Base-by-base conservation (phyloP, 192 early-diverging fungal species). In the Coemansia sp. region DNA sequence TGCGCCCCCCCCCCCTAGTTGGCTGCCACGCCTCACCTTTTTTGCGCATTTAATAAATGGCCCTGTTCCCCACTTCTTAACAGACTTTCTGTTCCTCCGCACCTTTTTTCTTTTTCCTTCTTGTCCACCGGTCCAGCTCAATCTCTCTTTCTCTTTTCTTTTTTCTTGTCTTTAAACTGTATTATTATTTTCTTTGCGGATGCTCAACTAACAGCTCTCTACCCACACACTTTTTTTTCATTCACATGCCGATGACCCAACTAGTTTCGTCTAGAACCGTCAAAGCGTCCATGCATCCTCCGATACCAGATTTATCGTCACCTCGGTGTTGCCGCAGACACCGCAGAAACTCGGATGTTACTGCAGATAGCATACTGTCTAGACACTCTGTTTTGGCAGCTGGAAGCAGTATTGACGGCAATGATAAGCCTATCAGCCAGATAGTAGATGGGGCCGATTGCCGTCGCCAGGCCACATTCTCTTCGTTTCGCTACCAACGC, bases 281-380 rank as follows among this genome's bases (percentile, higher is more conserved):
- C 55, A 58, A 58, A 58, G 30, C 55, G 16, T 16, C 55, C 53
- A 55, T 55, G 62, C 42, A 39, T 6, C 32, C 26, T 30, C 23
- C 28, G 47, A 62, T 61, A 62, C n/a, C 47, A 14, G 67, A 39
- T 30, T 17, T 53, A 28, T 65, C 63, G 63, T 61, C 61, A 62
- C 57, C 50, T 23, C 55, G 55, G 46, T 33, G 64, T n/a, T 82
- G 79, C 50, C 68, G 72, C 52, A 72, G 71, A 59, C 74, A 70
- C 63, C 60, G 74, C 19, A 58, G 74, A 44, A 71, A 68, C 69
- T 76, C 79, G 19, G 79, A 76, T 35, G 71, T 63, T 9, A 74
- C 73, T 53, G 33, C 62, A 7, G 73, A 66, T 26, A 69, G 55
- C 57, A 62, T 42, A 42, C 55, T 64, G 4, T 59, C 63, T 26